These are phyloP conservation scores for Leccinum ochraceum DNA, from an alignment of 768 basidiomycete species.

Conservation along the genomic window DNA sequence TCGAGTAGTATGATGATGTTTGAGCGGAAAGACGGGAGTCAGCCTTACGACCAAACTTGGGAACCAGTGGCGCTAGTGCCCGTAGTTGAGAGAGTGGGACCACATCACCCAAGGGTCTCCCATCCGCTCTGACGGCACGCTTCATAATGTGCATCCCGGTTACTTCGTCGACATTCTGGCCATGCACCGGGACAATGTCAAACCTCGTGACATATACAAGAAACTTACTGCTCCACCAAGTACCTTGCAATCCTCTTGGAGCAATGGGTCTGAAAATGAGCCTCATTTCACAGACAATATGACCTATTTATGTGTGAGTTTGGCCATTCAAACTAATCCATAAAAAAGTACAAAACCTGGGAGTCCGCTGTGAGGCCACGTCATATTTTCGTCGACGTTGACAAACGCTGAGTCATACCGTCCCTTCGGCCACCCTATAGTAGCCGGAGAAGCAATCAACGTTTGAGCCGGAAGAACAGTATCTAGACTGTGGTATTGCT, in stretches of 20 bases:
- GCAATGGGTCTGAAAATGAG: too few relatives aligned
- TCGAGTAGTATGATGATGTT: constrained; percentile 22
- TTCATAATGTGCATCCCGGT: constrained; percentile 29
- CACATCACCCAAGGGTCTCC: constrained; percentile 25
- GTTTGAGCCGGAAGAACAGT: too few relatives aligned
- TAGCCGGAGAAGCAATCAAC: too few relatives aligned
- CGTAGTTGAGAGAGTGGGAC: constrained; percentile 28
- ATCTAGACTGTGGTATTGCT: too few relatives aligned
- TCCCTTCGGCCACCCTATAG: too few relatives aligned
- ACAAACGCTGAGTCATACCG: too few relatives aligned
- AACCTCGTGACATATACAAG: constrained; percentile 30
- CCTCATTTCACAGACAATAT: constrained; percentile 5
- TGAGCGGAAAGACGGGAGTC: constrained; percentile 19
- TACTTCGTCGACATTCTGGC: constrained; percentile 9
- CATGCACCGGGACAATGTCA: constrained; percentile 26
- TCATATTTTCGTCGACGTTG: constrained; percentile 10
- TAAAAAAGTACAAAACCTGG: constrained; percentile 3
- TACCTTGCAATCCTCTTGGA: too few relatives aligned
- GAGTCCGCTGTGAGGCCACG: constrained; percentile 17
- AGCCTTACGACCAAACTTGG: constrained; percentile 28
- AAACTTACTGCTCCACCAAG: constrained; percentile 8
- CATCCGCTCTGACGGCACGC: constrained; percentile 9
- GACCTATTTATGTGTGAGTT: neutral
- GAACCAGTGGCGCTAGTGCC: constrained; percentile 25
- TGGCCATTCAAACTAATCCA: too few relatives aligned